These are phyloP conservation scores for Hypoxylon fragiforme DNA, from an alignment of 495 filamentous ascomycete species.

Conservation along the genomic window DNA sequence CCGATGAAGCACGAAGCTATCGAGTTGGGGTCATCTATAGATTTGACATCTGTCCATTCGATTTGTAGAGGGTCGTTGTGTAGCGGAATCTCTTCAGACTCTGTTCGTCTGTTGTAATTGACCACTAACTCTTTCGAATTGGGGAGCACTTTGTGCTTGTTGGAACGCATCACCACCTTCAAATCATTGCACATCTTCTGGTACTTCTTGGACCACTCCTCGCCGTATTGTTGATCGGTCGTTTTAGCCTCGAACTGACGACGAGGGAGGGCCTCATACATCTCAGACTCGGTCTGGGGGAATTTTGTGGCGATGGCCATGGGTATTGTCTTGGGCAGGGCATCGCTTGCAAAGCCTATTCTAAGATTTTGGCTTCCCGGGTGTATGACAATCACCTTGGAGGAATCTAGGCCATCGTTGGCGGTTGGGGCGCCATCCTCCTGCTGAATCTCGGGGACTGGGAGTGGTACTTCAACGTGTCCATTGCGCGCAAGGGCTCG, in stretches of 20 bases:
- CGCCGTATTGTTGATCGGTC: constrained; percentile 81
- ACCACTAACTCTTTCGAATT: constrained; percentile 94
- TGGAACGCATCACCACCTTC: constrained; percentile 84
- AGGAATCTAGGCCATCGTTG: constrained; percentile 66
- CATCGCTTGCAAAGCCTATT: constrained; percentile 91
- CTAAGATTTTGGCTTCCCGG: constrained; percentile 97
- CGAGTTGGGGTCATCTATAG: constrained; percentile 51
- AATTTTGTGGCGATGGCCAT: constrained; percentile 87
- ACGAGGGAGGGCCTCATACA: constrained; percentile 83
- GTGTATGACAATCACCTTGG: constrained; percentile 94
- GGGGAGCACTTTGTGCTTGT: constrained; percentile 89
- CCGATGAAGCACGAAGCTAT: constrained; percentile 78
- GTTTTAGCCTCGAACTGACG: constrained; percentile 72
- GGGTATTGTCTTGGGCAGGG: constrained; percentile 87
- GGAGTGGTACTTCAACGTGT: constrained; percentile 62
- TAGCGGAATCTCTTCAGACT: constrained; percentile 81
- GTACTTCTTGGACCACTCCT: constrained; percentile 81
- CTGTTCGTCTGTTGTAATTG: constrained; percentile 83
- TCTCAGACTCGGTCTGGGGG: constrained; percentile 76
- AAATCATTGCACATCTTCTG: constrained; percentile 80
- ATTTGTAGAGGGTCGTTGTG: constrained; percentile 92
- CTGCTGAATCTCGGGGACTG: constrained; percentile 59
- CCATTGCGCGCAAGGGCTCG: constrained; percentile 75
- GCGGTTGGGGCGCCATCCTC: constrained; percentile 61
- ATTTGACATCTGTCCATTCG: constrained; percentile 89